Conservation (phyloP, 371 early-diverging fungal species). For the Cladochytrium tenue region DNA sequence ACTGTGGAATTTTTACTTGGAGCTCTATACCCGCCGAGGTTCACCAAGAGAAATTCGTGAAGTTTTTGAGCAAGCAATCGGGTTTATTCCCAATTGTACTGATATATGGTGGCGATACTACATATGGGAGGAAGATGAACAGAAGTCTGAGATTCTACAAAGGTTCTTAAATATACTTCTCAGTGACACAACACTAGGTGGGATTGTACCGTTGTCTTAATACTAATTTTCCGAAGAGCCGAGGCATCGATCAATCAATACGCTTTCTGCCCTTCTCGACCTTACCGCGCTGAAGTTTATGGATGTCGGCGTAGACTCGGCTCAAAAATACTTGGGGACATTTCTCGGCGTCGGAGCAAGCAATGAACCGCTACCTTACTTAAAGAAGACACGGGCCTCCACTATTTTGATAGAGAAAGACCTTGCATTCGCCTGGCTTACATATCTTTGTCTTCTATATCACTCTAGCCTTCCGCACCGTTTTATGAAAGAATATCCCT, state of each 20-base stretch:
- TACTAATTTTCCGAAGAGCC: constrained; percentile 1
- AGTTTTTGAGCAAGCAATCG: constrained; percentile 37
- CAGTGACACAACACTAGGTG: too few relatives aligned
- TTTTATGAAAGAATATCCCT: constrained; percentile 26
- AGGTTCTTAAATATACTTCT: too few relatives aligned
- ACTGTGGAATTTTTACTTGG: constrained; percentile 44
- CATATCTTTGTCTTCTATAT: constrained; percentile 23
- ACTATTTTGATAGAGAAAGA: constrained; percentile 14
- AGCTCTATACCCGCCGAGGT: constrained; percentile 30
- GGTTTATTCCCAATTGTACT: constrained; percentile 20
- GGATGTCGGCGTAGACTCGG: background rate
- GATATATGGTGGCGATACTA: constrained; percentile 38
- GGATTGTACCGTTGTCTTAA: too few relatives aligned
- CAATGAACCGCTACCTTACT: background rate
- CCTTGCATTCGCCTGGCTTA: constrained; percentile 21
- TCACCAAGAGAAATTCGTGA: constrained; percentile 23
- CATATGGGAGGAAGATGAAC: constrained; percentile 25
- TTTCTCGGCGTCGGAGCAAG: background rate
- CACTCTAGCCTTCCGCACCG: constrained; percentile 21
- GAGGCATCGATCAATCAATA: background rate
- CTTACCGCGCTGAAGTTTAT: background rate
- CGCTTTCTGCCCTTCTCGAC: constrained; percentile 7
- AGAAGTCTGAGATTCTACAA: constrained; percentile 12
- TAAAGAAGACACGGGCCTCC: constrained; percentile 15
- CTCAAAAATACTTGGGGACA: background rate